These are phyloP conservation scores for Debaryomyces sp. DNA, from an alignment of 1,139 yeast genomes.

Conservation along the genomic window DNA sequence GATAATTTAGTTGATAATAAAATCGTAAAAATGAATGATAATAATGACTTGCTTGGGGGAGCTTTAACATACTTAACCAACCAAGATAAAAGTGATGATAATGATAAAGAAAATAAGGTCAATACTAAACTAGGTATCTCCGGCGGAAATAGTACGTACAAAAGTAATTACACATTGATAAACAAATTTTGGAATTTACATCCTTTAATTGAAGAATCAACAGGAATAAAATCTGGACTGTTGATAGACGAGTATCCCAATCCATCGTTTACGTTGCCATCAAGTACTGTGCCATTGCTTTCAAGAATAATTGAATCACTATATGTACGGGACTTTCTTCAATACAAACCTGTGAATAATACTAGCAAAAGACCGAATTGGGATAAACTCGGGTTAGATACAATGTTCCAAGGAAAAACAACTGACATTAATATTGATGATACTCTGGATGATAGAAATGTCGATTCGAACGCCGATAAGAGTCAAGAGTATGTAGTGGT, in stretches of 20 bases:
- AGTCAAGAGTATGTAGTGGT: conserved; percentile 49
- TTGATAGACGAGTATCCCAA: conserved; percentile 34
- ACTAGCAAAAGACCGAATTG: conserved; percentile 45
- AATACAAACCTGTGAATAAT: conserved; percentile 46
- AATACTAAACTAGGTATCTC: conserved; percentile 29
- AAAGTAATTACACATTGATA: conserved; percentile 40
- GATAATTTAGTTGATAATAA: conserved; percentile 29
- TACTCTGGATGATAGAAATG: conserved; percentile 24
- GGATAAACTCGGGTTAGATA: conserved; percentile 42
- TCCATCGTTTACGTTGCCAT: conserved; percentile 56
- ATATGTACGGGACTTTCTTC: conserved; percentile 48
- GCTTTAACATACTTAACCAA: conserved; percentile 24
- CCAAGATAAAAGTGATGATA: conserved; percentile 4
- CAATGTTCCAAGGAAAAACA: conserved; percentile 42
- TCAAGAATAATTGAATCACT: conserved; percentile 54
- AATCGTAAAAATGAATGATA: conserved; percentile 27
- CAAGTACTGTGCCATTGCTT: conserved; percentile 53
- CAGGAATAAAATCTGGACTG: conserved; percentile 10
- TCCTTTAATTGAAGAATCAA: conserved; percentile 31
- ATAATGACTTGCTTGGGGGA: conserved; percentile 34
- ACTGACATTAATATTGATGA: conserved; percentile 40
- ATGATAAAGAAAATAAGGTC: conserved; percentile 18
- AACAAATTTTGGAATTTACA: conserved; percentile 51
- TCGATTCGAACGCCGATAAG: conserved; percentile 3
- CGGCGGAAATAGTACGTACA: conserved; percentile 35